phyloP scores from a whole-genome alignment of 208 protist genomes.

The Phytomonas sp. region DNA sequence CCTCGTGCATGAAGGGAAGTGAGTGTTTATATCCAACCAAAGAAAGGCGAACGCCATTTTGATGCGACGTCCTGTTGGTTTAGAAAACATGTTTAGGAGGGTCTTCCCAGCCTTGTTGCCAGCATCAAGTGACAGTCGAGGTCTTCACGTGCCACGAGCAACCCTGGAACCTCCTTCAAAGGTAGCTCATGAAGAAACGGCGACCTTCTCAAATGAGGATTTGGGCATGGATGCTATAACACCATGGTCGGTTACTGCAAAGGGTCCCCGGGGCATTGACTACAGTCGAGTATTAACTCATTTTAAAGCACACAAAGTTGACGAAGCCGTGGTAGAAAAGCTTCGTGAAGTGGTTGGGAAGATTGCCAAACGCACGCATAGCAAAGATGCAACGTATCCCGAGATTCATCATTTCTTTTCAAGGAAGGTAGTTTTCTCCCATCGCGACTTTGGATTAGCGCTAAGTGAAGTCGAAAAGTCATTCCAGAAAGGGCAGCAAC shows the following conservation, averaged over 20 bases:
- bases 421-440: slow-evolving; percentile 96
- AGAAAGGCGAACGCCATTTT: background rate
- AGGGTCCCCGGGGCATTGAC: slow-evolving; percentile 66
- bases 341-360: background rate
- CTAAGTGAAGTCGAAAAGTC: slow-evolving; percentile 83
- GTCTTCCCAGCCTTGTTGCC: background rate
- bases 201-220: background rate
- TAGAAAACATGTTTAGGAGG: background rate
- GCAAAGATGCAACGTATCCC: background rate
- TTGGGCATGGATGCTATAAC: slow-evolving; percentile 43
- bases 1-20: background rate
- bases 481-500: slow-evolving; percentile 41
- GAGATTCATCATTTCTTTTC: slow-evolving; percentile 89
- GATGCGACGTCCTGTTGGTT: background rate
- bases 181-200: background rate
- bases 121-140: background rate
- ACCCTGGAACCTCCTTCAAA: background rate
- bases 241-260: slow-evolving; percentile 70
- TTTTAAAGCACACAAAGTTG: slow-evolving; percentile 70
- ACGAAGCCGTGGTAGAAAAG: slow-evolving; percentile 21
- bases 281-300: slow-evolving; percentile 74
- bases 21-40: background rate
- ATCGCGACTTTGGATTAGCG: slow-evolving; percentile 93
- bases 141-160: background rate
- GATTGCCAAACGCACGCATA: slow-evolving; percentile 6